Evolutionary conservation across 2,329 filamentous ascomycete species (phyloP).

Genomic region (Penicillium sp.): DNA sequence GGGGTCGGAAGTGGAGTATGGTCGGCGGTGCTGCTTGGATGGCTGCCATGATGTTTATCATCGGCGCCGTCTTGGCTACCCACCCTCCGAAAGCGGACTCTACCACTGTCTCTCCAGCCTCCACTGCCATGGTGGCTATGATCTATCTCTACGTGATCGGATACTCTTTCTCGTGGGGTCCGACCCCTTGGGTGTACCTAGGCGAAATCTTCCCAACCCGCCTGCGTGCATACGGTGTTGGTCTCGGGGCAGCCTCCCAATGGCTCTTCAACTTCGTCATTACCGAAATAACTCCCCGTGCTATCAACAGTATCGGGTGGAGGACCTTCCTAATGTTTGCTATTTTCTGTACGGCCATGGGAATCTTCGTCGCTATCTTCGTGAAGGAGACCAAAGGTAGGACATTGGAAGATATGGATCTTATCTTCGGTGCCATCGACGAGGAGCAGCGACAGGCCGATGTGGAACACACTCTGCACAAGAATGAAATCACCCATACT

Average conservation of each 20-base stretch:
- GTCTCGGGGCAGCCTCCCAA: conserved; percentile 38
- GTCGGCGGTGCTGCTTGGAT: conserved; percentile 38
- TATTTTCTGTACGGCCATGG: conserved; percentile 39
- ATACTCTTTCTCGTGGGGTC: conserved; percentile 29
- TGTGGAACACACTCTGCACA: conserved; percentile 28
- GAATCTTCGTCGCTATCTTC: conserved; percentile 35
- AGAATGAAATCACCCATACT: conserved; percentile 22
- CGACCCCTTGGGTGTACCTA: conserved; percentile 35
- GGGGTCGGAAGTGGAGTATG: conserved; percentile 36
- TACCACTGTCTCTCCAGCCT: conserved; percentile 30
- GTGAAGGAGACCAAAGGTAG: conserved; percentile 42
- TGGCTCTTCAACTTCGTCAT: conserved; percentile 46
- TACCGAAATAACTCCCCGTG: conserved; percentile 41
- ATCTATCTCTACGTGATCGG: conserved; percentile 50
- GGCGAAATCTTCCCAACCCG: conserved; percentile 42
- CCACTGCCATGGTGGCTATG: conserved; percentile 45
- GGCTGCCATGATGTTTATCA: conserved; percentile 41
- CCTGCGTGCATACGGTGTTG: conserved; percentile 41
- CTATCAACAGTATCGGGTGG: conserved; percentile 41
- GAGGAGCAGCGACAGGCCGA: conserved; percentile 24
- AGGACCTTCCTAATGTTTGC: conserved; percentile 45
- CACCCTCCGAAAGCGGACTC: conserved; percentile 31
- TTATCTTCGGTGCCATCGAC: conserved; percentile 30
- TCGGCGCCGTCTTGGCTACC: conserved; percentile 34
- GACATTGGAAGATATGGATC: conserved; percentile 42